Evolutionary conservation across 805 yeast species (phyloP), one percentile per base, ranked within the genome.

Genomic region (Wickerhamiella domercqiae): DNA sequence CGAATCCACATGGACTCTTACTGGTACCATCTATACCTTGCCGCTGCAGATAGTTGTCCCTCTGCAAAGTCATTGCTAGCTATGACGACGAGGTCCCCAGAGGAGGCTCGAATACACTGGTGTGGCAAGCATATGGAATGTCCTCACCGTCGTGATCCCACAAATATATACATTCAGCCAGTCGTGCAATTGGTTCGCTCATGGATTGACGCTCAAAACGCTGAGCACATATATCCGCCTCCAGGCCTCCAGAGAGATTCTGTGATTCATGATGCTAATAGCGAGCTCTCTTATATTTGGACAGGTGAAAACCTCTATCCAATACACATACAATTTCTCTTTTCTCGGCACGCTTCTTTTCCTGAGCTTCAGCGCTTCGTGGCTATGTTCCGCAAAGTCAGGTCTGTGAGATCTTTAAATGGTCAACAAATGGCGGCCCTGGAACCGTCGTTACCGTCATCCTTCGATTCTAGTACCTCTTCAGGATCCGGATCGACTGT

Each of bases 1-100:
- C 47, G 46, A 26, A 42, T 62, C 7, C 66, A 63, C 39, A 43
- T 55, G 18, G 60, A 53, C 31, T n/a, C 36, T 3, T 55, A 54
- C 31, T 34, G 46, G 9, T 46, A 37, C 38, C 29, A 45, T 11
- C 44, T 58, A 24, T 53, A 52, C 20, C 16, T 39, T 20, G 21
- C 51, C 1, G 45, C 56, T 5, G 40, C 52, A 2, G 47, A 41
- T n/a, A 29, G 35, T 9, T 46, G 49, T 16, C 39, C 47, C 2
- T n/a, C 41, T 13, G 46, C 49, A 2, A 29, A 46, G 9, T 35
- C 38, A 9, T 37, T 51, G 6, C 20, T 53, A 4, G 40, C 35
- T 17, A 21, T 32, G 17, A 36, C 45, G 22, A 48, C 53, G 5
- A 32, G 34, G 0, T 47, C 45, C 7, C 32, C 44, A 2, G 3